These are phyloP conservation scores for Aureobasidium sp. DNA, from an alignment of 2,329 filamentous ascomycete genomes.

Conservation along the genomic window DNA sequence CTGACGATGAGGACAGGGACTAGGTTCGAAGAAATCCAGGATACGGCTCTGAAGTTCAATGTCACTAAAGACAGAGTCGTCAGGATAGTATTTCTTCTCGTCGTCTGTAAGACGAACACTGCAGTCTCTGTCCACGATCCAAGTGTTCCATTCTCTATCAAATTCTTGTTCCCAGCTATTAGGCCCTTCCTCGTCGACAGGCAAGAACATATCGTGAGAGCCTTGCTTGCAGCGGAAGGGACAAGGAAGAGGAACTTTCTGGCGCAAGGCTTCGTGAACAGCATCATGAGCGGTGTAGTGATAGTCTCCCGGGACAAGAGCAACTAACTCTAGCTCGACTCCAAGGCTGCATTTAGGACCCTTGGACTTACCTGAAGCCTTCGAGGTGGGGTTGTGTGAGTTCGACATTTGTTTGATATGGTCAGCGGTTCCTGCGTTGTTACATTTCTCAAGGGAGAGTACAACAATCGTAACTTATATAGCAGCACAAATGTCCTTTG, in stretches of 20 bases:
- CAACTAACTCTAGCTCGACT: conserved; percentile 5
- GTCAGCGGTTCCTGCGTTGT: background rate
- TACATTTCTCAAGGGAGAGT: background rate
- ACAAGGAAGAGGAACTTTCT: background rate
- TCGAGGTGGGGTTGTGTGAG: background rate
- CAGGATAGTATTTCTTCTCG: background rate
- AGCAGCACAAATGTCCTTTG: no score
- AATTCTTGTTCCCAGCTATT: background rate
- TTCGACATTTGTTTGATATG: background rate
- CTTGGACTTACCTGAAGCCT: conserved; percentile 1
- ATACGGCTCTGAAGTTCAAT: background rate
- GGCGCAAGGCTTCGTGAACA: background rate
- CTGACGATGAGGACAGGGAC: background rate
- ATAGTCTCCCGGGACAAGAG: background rate
- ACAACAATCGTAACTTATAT: no score
- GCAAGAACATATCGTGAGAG: background rate
- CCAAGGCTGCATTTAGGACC: background rate
- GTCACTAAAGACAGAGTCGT: background rate
- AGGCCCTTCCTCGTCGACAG: background rate
- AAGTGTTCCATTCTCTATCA: background rate
- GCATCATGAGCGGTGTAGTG: background rate
- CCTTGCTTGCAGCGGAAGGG: background rate
- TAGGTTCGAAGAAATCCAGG: background rate
- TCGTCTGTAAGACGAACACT: background rate
- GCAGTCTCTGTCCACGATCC: background rate